Evolutionary conservation across 2,329 filamentous ascomycete genomes (phyloP).

Genomic region (Aspergillus persii): DNA sequence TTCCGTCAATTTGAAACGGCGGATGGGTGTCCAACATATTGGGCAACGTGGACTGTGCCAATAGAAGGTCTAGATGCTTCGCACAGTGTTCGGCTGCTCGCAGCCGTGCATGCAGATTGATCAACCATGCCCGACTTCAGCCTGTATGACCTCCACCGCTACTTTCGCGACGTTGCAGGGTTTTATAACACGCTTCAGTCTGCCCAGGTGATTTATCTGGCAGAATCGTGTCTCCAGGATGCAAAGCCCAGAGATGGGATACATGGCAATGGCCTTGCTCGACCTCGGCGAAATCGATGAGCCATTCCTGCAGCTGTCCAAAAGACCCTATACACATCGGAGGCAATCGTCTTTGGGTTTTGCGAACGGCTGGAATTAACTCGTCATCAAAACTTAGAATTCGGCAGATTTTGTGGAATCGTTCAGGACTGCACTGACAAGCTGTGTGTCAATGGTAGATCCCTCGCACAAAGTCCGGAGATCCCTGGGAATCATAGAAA

Average conservation of each 20-base stretch:
- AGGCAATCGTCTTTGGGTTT: conserved; percentile 16
- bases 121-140: conserved; percentile 53
- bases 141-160: conserved; percentile 51
- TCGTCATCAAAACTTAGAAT: conserved; percentile 12
- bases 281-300: conserved; percentile 34
- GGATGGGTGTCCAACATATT: conserved; percentile 49
- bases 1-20: conserved; percentile 53
- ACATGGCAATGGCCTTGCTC: conserved; percentile 54
- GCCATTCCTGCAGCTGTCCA: conserved; percentile 35
- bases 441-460: conserved; percentile 49
- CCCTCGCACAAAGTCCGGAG: conserved; percentile 35
- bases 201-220: conserved; percentile 32
- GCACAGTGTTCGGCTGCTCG: conserved; percentile 38
- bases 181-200: conserved; percentile 28
- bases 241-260: conserved; percentile 51
- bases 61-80: conserved; percentile 39
- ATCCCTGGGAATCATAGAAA: conserved; percentile 23
- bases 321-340: conserved; percentile 17
- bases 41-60: conserved; percentile 43
- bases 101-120: conserved; percentile 51
- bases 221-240: conserved; percentile 45
- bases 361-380: conserved; percentile 15
- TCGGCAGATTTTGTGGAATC: conserved; percentile 23
- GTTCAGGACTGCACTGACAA: conserved; percentile 41
- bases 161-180: conserved; percentile 28